Percentiles rank a stretch among this genome's conserved stretches.
These are phyloP conservation scores for Aspergillus indologenus DNA, from an alignment of 495 filamentous ascomycete species.

Conservation along the genomic window DNA sequence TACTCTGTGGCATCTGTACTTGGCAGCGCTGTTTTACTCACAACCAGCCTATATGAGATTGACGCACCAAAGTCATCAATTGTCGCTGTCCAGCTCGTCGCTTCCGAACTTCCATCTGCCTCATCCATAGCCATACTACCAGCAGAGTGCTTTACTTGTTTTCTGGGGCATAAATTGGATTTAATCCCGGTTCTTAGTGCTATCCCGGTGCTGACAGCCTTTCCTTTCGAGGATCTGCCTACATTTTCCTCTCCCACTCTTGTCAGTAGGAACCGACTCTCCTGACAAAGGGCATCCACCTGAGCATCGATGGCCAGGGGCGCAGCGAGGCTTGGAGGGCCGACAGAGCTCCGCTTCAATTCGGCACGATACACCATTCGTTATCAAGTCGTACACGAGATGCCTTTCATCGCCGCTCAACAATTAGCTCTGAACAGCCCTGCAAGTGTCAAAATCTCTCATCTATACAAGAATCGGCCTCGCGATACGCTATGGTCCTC, in stretches of 20 bases:
- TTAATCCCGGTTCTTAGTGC: no score
- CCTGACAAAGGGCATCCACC: no score
- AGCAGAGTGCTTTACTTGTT: no score
- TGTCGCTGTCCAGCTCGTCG: neutral
- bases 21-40: neutral
- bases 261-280: no score
- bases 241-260: no score
- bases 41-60: neutral
- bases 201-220: no score
- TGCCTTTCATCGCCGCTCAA: neutral
- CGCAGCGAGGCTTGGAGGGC: no score
- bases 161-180: no score
- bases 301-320: no score
- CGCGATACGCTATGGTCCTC: conserved; percentile 50
- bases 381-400: conserved; percentile 2
- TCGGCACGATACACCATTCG: neutral
- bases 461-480: conserved; percentile 34
- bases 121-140: neutral
- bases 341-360: no score
- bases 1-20: neutral
- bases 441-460: conserved; percentile 25
- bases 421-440: neutral
- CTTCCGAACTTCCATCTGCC: neutral
- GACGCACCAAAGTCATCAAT: neutral
- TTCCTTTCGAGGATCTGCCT: no score